These are phyloP conservation scores for Neofusicoccum sp. DNA, from an alignment of 2,329 filamentous ascomycete genomes.

Conservation along the genomic window DNA sequence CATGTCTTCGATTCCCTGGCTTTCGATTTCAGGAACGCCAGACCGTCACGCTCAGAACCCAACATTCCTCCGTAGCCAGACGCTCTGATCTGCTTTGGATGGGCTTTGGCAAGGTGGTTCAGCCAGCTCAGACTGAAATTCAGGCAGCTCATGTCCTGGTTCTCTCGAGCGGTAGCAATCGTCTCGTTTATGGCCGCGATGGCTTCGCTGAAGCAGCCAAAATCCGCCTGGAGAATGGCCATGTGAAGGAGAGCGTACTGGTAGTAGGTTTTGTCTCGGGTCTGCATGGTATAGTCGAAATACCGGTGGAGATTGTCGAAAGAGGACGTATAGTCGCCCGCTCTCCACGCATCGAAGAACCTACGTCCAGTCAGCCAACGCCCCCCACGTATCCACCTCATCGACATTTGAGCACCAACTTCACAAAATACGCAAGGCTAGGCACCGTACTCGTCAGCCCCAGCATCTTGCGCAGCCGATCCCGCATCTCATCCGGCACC, in stretches of 20 bases:
- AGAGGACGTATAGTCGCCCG: constrained; percentile 85
- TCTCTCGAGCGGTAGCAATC: constrained; percentile 91
- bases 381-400: too few relatives aligned
- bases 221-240: constrained; percentile 91
- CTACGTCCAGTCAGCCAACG: constrained; percentile 45
- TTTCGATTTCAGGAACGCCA: constrained; percentile 82
- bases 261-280: constrained; percentile 80
- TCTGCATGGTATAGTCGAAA: constrained; percentile 95
- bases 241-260: constrained; percentile 94
- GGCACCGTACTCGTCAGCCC: constrained; percentile 69
- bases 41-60: constrained; percentile 76
- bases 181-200: constrained; percentile 95
- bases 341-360: constrained; percentile 89
- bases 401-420: constrained; percentile 45
- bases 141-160: constrained; percentile 86
- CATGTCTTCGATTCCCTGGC: constrained; percentile 87
- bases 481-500: constrained; percentile 72
- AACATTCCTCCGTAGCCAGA: constrained; percentile 73
- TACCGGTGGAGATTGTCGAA: constrained; percentile 93
- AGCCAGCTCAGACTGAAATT: constrained; percentile 97
- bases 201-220: constrained; percentile 87
- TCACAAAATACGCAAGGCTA: constrained; percentile 75
- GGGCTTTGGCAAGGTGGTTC: constrained; percentile 88
- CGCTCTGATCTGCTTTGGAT: constrained; percentile 72
- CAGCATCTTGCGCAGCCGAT: constrained; percentile 70